Evolutionary conservation across 78 protist genomes (phyloP).

Genomic region (Reticulomyxa filosa): DNA sequence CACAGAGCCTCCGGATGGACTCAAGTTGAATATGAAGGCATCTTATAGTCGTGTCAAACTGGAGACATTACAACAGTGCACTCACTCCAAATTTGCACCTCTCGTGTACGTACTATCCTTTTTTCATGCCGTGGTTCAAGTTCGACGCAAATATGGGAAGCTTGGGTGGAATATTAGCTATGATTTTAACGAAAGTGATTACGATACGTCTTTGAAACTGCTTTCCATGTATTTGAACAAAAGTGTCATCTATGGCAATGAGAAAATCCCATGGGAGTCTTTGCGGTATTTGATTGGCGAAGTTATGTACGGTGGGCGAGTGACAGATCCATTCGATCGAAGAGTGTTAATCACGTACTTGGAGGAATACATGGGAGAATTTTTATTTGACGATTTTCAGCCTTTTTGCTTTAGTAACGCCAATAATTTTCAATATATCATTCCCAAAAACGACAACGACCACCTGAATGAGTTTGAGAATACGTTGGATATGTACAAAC

Average conservation of each 20-base stretch:
- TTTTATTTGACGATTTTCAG: constrained; percentile 55
- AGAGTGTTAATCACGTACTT: constrained; percentile 62
- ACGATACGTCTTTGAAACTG: constrained; percentile 25
- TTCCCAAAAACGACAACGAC: no score
- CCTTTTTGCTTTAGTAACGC: constrained; percentile 5
- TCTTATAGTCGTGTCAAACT: constrained; percentile 26
- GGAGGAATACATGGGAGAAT: constrained; percentile 82
- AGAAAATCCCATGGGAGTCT: constrained; percentile 56
- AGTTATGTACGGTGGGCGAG: constrained; percentile 89
- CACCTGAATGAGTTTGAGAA: no score
- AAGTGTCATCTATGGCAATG: constrained; percentile 23
- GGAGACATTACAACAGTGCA: constrained; percentile 18
- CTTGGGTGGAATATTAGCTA: constrained; percentile 71
- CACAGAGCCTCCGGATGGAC: constrained; percentile 81
- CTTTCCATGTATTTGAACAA: constrained; percentile 43
- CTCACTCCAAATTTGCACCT: constrained; percentile 49
- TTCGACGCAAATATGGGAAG: constrained; percentile 76
- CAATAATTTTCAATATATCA: constrained; percentile 10
- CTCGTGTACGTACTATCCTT: constrained; percentile 64
- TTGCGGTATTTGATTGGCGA: constrained; percentile 72
- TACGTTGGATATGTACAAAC: constrained; percentile 6
- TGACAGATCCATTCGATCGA: constrained; percentile 63
- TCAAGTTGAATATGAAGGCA: constrained; percentile 55
- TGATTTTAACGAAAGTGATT: constrained; percentile 79
- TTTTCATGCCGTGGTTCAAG: constrained; percentile 75